Evolutionary conservation across 805 yeast genomes (phyloP), one percentile per base, ranked within the genome.

Genomic region (Metschnikowia drakensbergensis): DNA sequence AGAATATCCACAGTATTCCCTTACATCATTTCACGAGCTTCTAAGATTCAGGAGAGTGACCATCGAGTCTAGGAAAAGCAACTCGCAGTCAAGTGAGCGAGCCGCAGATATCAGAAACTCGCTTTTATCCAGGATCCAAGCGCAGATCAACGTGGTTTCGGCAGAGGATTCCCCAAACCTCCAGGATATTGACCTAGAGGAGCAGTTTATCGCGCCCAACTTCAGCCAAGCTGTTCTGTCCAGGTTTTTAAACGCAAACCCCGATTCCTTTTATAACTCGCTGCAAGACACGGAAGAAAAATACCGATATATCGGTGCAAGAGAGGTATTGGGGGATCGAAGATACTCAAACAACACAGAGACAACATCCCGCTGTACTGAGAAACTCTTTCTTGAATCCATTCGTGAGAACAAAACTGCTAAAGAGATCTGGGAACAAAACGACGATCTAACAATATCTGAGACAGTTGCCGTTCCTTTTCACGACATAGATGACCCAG

Each of bases 321-420:
- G 31, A 31, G 27, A 11, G 6, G 45, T 42, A 17, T 25, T 42
- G 6, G 45, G 45, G 1, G 45, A 42, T 27, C 45, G 45, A 9
- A 42, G 45, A 34, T 42, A 33, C 31, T 42, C 37, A 26, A 42
- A 42, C 34, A 42, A 42, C 10, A 42, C 45, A n/a, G 43, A 40
- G 25, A 13, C 36, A 25, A 30, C 32, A 25, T 40, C 43, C n/a
- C 34, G 43, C 8, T 40, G 43, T 23, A 31, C 43, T 6, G 43
- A 40, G 25, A 40, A 5, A n/a, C 23, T 40, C 22, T 40, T 40
- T 25, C 28, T 40, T 8, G 43, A 40, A n/a, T 31, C 36, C 34
- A 31, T 40, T 5, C 43, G 43, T 4, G 43, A 40, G 25, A 40
- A 31, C 32, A 32, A 40, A 31, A n/a, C 43, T 23, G 36, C 36